Percentiles rank a stretch among this genome's conserved stretches.
Conservation (phyloP, 352 stramenopile genomes). For the Phytophthora idaei region DNA sequence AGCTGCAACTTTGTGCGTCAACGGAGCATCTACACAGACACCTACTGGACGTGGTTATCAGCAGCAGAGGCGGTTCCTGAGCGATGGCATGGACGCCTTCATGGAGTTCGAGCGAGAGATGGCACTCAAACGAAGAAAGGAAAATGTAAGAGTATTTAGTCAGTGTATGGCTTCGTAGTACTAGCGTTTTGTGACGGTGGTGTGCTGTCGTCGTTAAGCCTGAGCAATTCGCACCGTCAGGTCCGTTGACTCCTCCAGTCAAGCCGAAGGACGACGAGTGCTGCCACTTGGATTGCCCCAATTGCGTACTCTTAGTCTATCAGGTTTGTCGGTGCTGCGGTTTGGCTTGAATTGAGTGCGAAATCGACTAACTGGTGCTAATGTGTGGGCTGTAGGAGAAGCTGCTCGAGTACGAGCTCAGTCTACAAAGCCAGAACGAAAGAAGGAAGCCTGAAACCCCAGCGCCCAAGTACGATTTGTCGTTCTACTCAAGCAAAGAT, state of each 20-base stretch:
- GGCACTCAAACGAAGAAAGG: conserved; percentile 62
- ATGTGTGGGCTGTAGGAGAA: conserved; percentile 59
- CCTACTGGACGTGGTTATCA: not conserved
- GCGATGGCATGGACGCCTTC: conserved; percentile 76
- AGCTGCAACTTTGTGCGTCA: conserved; percentile 1
- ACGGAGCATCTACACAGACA: not conserved
- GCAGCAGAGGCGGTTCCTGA: conserved; percentile 34
- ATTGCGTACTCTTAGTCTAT: conserved; percentile 87
- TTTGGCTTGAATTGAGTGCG: not conserved
- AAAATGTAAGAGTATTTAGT: conserved; percentile 32
- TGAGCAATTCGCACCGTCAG: conserved; percentile 21
- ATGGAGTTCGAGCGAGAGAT: conserved; percentile 88
- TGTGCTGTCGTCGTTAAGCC: conserved; percentile 19
- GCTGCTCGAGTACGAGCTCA: conserved; percentile 83
- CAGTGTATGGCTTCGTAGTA: not conserved
- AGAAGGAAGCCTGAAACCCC: conserved; percentile 36
- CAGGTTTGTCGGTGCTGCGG: conserved; percentile 50
- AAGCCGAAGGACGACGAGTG: conserved; percentile 84
- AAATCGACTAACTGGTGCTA: not conserved
- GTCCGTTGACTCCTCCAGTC: conserved; percentile 54
- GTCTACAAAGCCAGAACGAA: conserved; percentile 38
- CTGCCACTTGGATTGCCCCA: conserved; percentile 85
- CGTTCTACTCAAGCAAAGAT: conserved; percentile 50
- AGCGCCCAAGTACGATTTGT: conserved; percentile 51
- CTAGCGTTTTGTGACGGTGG: conserved; percentile 5